Base-by-base conservation (phyloP, 495 filamentous ascomycete genomes). In the Tuber brumale region DNA sequence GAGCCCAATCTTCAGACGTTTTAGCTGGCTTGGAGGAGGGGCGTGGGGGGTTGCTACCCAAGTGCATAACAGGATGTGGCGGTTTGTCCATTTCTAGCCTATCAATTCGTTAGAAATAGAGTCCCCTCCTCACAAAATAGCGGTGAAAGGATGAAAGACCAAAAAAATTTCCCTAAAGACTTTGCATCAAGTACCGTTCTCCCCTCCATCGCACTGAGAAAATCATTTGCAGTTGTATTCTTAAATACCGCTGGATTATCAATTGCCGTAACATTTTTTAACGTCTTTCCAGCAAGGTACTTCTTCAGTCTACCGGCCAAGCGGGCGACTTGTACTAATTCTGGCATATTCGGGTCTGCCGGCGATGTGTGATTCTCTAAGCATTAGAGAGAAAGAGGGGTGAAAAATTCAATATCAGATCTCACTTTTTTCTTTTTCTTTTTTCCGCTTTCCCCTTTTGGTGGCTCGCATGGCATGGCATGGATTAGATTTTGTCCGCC, bases 121-220 rank as follows among this genome's bases (percentile, higher is more conserved):
- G 23, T 31, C 39, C 46, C 23, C 43, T 35, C 46, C 18, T 23
- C n/a, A 61, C 5, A 9, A 23, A 1, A 6, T 18, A 70, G 79
- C 31, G n/a, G 35, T 41, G 51, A 51, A n/a, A 6, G 66, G 41
- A 44, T 6, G 6, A 77, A 84, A 41, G 77, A 89, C 92, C 95
- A 99, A 83, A 98, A 97, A 82, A 97, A 97, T 88, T 98, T 99
- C 31, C 95, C 95, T 83, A 97, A 95, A 76, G 91, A 92, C 0
- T 90, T 90, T 4, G 92, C 75, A 57, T 48, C 78, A 72, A 74
- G 61, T 1, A 86, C 86, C 77, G 90, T 94, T 84, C 93, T 95
- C 4, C 93, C 94, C 14, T 87, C 87, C 82, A 97, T 85, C 5
- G 91, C 90, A 51, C 88, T 87, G 73, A 91, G 86, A 81, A 99